Percentiles rank a stretch among this genome's conserved stretches.
Conservation (phyloP, 164 flowering plant genomes). For the Protea cynaroides region DNA sequence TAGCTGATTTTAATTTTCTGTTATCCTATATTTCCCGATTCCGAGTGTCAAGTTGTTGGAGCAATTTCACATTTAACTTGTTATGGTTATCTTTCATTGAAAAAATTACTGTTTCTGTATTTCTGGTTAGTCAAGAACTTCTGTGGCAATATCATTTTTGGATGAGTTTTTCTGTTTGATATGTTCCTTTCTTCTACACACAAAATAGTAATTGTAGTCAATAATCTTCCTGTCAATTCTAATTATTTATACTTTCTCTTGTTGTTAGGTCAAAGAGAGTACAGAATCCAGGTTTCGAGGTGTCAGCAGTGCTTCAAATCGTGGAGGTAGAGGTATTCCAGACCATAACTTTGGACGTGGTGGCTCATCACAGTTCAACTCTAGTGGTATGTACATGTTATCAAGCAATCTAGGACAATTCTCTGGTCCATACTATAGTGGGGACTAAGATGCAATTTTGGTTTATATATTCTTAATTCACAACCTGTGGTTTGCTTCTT, state of each 20-base stretch:
- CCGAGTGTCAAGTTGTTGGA: neutral
- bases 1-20: neutral
- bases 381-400: slow-evolving; percentile 39
- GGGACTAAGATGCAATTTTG: neutral
- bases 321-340: slow-evolving; percentile 50
- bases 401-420: neutral
- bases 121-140: no score
- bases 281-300: slow-evolving; percentile 62
- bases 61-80: no score
- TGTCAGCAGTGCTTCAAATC: slow-evolving; percentile 39
- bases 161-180: neutral
- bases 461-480: neutral
- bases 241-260: neutral
- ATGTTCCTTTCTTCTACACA: neutral
- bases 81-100: no score
- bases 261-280: slow-evolving; percentile 60
- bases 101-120: no score
- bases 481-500: slow-evolving; percentile 2
- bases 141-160: no score
- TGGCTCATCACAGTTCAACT: slow-evolving; percentile 34
- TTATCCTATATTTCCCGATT: neutral
- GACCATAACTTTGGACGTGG: slow-evolving; percentile 60
- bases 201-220: neutral
- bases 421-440: neutral
- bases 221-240: slow-evolving; percentile 4